phyloP scores from a whole-genome alignment of 345 rosid species.

The Moricandia moricandioides region DNA sequence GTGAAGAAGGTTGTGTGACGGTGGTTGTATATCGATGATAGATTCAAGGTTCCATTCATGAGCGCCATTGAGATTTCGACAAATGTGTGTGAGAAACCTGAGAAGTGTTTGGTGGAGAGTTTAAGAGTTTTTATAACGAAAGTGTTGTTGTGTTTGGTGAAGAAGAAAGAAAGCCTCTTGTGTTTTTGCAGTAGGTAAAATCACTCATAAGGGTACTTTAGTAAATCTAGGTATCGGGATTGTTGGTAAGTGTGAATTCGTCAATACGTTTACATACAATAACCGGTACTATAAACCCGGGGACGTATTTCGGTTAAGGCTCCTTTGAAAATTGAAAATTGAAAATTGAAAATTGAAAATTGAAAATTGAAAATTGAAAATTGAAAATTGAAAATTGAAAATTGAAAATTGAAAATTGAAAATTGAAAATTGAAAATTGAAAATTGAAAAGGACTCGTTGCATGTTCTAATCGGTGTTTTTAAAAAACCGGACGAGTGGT shows the following conservation, averaged over 20 bases:
- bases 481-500: too few species aligned
- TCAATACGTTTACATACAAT: not conserved
- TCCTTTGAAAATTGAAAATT: not conserved
- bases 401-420: not conserved
- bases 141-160: too few species aligned
- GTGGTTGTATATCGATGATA: constrained; percentile 20
- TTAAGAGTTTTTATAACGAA: too few species aligned
- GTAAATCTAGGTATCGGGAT: not conserved
- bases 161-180: not conserved
- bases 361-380: not conserved
- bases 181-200: constrained; percentile 21
- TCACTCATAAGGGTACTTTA: constrained; percentile 16
- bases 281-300: constrained; percentile 4
- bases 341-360: not conserved
- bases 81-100: constrained; percentile 1
- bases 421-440: not conserved
- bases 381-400: not conserved
- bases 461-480: too few species aligned
- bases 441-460: not conserved
- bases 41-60: constrained; percentile 34
- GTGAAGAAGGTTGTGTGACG: constrained; percentile 28
- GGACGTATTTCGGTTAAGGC: not conserved
- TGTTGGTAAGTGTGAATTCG: constrained; percentile 16
- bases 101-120: constrained; percentile 28
- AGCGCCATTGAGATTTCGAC: constrained; percentile 36